phyloP scores from a whole-genome alignment of 371 early-diverging fungal species.

The Haplosporangium sp. region DNA sequence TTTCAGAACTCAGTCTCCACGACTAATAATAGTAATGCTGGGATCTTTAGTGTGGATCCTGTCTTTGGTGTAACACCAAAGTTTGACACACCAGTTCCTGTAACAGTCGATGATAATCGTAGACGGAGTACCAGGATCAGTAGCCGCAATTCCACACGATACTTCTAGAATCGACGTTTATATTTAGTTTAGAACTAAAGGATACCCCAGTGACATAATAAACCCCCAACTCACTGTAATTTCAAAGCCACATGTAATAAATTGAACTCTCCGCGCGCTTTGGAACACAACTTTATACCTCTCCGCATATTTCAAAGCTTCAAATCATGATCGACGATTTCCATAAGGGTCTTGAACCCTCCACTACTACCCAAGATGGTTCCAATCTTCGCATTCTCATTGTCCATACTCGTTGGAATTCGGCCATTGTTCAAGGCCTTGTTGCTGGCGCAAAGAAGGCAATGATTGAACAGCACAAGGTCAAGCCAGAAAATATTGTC shows the following conservation, averaged over 20 bases:
- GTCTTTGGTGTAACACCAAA: neutral
- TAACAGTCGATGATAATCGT: constrained; percentile 6
- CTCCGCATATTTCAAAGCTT: neutral
- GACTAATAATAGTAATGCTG: neutral
- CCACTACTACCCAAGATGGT: constrained; percentile 71
- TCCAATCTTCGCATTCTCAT: constrained; percentile 81
- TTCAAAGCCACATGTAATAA: neutral
- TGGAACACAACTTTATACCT: neutral
- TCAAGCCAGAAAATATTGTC: constrained; percentile 78
- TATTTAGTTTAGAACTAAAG: neutral
- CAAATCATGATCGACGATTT: constrained; percentile 59
- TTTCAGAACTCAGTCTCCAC: constrained; percentile 1
- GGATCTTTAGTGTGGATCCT: neutral
- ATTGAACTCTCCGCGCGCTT: neutral
- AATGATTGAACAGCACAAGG: constrained; percentile 73
- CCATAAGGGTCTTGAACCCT: constrained; percentile 79
- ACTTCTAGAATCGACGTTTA: neutral
- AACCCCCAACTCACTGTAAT: neutral
- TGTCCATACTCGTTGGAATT: constrained; percentile 96
- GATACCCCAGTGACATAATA: too few species aligned
- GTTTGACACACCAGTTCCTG: constrained; percentile 10
- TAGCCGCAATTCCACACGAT: neutral
- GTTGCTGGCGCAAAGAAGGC: constrained; percentile 79
- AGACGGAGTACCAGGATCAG: constrained; percentile 9
- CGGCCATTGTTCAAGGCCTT: constrained; percentile 82